Conservation (phyloP, 179 eudicot species). For the Heliamphora ciliata region DNA sequence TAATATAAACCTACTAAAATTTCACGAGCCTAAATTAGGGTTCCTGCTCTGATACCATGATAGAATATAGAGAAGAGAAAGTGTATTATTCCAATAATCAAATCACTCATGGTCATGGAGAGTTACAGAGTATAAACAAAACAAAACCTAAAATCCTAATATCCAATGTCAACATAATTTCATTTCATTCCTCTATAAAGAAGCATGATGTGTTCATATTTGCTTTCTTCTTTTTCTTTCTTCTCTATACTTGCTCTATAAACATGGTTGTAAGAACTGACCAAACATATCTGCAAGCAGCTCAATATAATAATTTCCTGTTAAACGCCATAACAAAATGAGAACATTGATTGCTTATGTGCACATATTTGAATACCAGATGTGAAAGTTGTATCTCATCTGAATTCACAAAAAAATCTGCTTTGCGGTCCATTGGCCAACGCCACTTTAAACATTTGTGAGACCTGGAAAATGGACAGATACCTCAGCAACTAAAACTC, state of each 20-base stretch:
- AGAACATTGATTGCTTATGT: background rate
- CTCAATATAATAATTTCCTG: background rate
- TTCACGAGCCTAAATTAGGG: too few relatives aligned
- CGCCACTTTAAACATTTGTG: slow-evolving; percentile 67
- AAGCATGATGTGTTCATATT: background rate
- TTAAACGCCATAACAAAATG: background rate
- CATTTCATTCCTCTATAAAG: background rate
- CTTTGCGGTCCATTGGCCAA: slow-evolving; percentile 80
- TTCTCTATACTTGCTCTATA: background rate
- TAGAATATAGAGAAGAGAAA: too few relatives aligned
- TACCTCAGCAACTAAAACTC: slow-evolving; percentile 3
- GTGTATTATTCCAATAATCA: too few relatives aligned
- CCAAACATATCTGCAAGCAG: background rate
- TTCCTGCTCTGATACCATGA: too few relatives aligned
- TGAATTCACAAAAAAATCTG: slow-evolving; percentile 70
- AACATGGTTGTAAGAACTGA: background rate
- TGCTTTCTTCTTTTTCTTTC: background rate
- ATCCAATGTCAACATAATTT: background rate
- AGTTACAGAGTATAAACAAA: too few relatives aligned
- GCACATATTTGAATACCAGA: slow-evolving; percentile 25
- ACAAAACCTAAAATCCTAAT: too few relatives aligned
- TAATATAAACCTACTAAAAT: too few relatives aligned
- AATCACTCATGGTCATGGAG: too few relatives aligned
- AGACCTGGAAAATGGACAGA: slow-evolving; percentile 47
- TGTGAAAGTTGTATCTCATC: slow-evolving; percentile 31